Conservation (phyloP, 768 basidiomycete genomes). For the Tricholoma matsutake region DNA sequence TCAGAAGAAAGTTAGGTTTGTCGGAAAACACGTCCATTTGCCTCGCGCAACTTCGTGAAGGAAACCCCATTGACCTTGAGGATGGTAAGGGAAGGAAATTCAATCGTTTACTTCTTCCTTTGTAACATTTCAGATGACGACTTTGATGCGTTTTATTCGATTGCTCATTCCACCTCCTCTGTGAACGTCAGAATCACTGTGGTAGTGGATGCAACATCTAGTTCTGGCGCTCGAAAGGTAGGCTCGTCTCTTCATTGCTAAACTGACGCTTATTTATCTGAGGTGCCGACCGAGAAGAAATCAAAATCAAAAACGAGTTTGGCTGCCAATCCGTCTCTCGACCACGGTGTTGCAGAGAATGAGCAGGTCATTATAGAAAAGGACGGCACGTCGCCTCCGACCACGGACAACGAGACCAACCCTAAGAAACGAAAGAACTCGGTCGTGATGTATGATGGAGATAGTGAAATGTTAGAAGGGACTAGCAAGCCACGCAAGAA, state of each 20-base stretch:
- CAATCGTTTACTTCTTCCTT: slow-evolving; percentile 1
- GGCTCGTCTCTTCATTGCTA: background rate
- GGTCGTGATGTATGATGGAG: background rate
- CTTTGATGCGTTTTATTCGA: slow-evolving; percentile 65
- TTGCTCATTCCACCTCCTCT: slow-evolving; percentile 34
- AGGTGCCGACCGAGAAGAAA: background rate
- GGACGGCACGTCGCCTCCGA: background rate
- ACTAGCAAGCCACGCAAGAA: slow-evolving; percentile 9
- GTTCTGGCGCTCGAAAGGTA: background rate
- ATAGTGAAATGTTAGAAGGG: background rate
- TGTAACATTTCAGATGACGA: slow-evolving; percentile 59
- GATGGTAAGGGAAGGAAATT: slow-evolving; percentile 50
- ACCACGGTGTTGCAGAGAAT: background rate
- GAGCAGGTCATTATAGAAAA: background rate
- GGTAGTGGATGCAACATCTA: slow-evolving; percentile 8
- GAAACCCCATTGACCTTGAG: slow-evolving; percentile 61
- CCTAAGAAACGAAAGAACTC: background rate
- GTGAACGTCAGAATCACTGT: slow-evolving; percentile 40
- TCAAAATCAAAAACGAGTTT: background rate
- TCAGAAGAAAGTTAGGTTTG: slow-evolving; percentile 61
- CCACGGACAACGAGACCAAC: background rate
- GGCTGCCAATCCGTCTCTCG: background rate
- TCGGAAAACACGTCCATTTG: slow-evolving; percentile 30
- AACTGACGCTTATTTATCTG: background rate
- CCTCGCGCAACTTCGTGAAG: slow-evolving; percentile 53